A percentile compares a stretch with the other conserved stretches of the same genome.
Conservation (phyloP, 805 yeast genomes). For the Torulaspora microellipsoides region DNA sequence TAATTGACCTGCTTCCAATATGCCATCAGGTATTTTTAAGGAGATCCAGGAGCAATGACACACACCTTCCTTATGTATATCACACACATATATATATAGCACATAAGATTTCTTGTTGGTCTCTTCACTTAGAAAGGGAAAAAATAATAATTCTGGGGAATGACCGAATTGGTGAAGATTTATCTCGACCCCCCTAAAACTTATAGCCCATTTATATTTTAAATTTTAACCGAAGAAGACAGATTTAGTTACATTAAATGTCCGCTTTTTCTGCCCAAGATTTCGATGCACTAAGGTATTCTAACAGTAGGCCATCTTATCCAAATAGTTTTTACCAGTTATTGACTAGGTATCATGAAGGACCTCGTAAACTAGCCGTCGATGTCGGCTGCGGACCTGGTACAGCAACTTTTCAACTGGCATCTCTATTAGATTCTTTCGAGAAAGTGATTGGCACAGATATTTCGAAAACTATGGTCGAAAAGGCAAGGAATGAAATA, state of each 20-base stretch:
- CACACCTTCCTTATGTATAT: too few relatives aligned
- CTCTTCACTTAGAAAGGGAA: too few relatives aligned
- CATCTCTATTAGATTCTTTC: conserved; percentile 30
- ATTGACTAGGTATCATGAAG: conserved; percentile 41
- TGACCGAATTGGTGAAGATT: too few relatives aligned
- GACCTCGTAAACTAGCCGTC: conserved; percentile 40
- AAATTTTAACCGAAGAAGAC: neutral
- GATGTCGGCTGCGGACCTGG: conserved; percentile 86
- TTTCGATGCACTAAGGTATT: conserved; percentile 52
- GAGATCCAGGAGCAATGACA: too few relatives aligned
- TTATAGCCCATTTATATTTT: too few relatives aligned
- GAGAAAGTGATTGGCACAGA: conserved; percentile 60
- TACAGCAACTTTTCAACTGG: conserved; percentile 52
- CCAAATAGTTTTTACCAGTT: conserved; percentile 46
- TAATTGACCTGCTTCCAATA: too few relatives aligned
- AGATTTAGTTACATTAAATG: conserved; percentile 38
- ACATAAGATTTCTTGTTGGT: too few relatives aligned
- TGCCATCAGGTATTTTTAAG: too few relatives aligned
- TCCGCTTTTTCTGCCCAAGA: conserved; percentile 53
- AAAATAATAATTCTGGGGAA: too few relatives aligned
- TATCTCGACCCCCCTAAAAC: too few relatives aligned
- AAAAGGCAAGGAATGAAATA: conserved; percentile 37
- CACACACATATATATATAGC: too few relatives aligned
- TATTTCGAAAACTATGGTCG: conserved; percentile 53
- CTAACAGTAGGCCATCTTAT: conserved; percentile 61